These are phyloP conservation scores for Colletotrichum sp. DNA, from an alignment of 2,329 filamentous ascomycete species.

Conservation along the genomic window DNA sequence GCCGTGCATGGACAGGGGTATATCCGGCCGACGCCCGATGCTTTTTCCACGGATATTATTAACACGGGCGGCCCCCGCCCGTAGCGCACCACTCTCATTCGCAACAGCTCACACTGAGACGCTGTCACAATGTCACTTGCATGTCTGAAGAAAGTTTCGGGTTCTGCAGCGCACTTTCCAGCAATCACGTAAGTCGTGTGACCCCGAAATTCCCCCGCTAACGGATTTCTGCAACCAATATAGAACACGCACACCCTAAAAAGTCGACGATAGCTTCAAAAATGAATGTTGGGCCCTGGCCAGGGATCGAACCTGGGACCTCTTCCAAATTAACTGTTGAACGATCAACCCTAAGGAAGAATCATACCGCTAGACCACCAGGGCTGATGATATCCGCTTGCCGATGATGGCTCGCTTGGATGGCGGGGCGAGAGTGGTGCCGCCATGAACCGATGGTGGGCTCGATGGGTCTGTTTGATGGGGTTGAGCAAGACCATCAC, in stretches of 20 bases:
- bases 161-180: background rate
- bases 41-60: constrained; percentile 6
- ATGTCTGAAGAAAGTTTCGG: background rate
- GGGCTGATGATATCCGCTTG: background rate
- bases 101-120: background rate
- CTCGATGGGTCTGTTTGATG: background rate
- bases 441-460: background rate
- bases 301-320: constrained; percentile 22
- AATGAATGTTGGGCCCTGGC: background rate
- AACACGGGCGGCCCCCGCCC: background rate
- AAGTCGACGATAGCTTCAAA: background rate
- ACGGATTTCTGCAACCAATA: background rate
- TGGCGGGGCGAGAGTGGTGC: background rate
- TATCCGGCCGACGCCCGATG: constrained; percentile 12
- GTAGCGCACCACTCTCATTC: background rate
- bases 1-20: constrained; percentile 18
- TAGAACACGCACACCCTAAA: background rate
- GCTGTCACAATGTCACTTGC: background rate
- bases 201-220: background rate
- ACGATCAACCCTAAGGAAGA: constrained; percentile 15
- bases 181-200: background rate
- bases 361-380: constrained; percentile 22
- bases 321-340: background rate
- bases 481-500: background rate
- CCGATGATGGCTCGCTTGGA: background rate